Evolutionary conservation across 257 asterid genomes (phyloP).

Genomic region (Gardenia jasminoides): DNA sequence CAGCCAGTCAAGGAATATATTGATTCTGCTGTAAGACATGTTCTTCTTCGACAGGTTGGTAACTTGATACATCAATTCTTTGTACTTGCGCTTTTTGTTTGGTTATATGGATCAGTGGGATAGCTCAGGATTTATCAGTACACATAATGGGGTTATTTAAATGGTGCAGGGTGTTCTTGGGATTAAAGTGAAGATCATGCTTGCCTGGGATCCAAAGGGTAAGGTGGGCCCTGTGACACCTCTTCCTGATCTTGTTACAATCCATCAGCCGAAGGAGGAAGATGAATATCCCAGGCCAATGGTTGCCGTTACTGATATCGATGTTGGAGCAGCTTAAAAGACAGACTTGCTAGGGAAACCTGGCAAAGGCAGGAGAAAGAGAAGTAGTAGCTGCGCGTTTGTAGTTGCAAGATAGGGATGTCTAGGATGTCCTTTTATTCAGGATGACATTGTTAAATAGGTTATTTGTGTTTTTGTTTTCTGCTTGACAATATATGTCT

Average conservation of each 20-base stretch:
- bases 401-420: neutral
- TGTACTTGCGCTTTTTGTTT: neutral
- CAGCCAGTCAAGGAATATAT: conserved; percentile 64
- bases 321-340: conserved; percentile 15
- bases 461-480: neutral
- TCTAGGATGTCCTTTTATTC: neutral
- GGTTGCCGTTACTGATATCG: conserved; percentile 33
- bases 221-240: conserved; percentile 55
- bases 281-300: conserved; percentile 29
- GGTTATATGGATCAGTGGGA: neutral
- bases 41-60: conserved; percentile 54
- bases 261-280: conserved; percentile 59
- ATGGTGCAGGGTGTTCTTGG: conserved; percentile 48
- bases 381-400: neutral
- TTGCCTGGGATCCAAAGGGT: conserved; percentile 61
- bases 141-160: neutral
- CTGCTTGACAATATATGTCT: conserved; percentile 10
- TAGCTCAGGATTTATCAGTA: neutral
- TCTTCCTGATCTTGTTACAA: conserved; percentile 55
- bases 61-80: neutral
- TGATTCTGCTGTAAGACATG: conserved; percentile 59
- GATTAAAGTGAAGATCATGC: conserved; percentile 66
- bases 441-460: conserved; percentile 12
- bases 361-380: neutral
- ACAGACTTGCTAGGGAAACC: neutral